Evolutionary conservation across 106 monocot genomes (phyloP).

Genomic region (Allium sativum): DNA sequence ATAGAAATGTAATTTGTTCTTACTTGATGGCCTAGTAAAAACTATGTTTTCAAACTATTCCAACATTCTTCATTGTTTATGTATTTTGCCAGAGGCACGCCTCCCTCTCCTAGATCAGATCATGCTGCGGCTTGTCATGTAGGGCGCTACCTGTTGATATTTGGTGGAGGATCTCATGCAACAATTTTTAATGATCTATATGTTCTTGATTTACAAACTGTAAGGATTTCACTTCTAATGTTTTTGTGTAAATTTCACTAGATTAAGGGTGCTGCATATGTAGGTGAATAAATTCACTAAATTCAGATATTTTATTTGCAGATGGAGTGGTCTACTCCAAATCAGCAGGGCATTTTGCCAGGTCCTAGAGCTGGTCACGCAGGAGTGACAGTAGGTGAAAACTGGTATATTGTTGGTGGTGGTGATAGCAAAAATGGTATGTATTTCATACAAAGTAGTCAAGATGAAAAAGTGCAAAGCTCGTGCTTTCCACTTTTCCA

Average conservation of each 20-base stretch:
- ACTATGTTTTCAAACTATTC: not conserved
- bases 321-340: constrained; percentile 99
- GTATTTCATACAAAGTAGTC: not conserved
- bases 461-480: no score
- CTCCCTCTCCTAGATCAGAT: constrained; percentile 97
- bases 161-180: constrained; percentile 98
- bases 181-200: constrained; percentile 96
- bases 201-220: constrained; percentile 90
- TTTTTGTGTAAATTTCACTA: not conserved
- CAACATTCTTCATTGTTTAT: not conserved
- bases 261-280: constrained; percentile 3
- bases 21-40: no score
- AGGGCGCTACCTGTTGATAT: constrained; percentile 84
- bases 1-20: no score
- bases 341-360: constrained; percentile 69
- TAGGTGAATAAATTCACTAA: not conserved
- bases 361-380: constrained; percentile 95
- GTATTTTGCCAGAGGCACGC: constrained; percentile 50
- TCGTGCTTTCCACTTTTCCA: no score
- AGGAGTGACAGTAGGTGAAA: constrained; percentile 82
- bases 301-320: constrained; percentile 23
- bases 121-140: constrained; percentile 96
- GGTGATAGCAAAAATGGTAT: constrained; percentile 90
- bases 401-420: constrained; percentile 97
- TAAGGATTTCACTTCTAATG: constrained; percentile 19